Base-by-base conservation (phyloP, 2,329 filamentous ascomycete genomes). In the Nannizziopsis barbatae region DNA sequence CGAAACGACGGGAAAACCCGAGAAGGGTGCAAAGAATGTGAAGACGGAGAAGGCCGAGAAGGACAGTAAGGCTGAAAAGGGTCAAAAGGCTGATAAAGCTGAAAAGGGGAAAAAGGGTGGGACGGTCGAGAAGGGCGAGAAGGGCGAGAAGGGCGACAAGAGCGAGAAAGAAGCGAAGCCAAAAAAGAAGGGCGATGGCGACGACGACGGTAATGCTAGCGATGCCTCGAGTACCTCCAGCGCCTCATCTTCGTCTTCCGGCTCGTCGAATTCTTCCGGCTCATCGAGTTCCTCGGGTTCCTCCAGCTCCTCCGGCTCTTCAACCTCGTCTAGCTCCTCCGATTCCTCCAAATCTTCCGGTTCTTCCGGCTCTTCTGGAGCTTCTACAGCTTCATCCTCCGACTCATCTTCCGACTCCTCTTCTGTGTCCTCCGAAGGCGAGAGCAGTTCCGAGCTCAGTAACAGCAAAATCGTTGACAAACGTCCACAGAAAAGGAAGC, bases 401-500 rank as follows among this genome's bases (percentile, higher is more conserved):
- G 43, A 53, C 5, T 64, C 62, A n/a, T 63, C 65, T 2, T 67
- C 67, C 3, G 63, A 64, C 15, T 61, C 58, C 6, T 62, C 65
- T 5, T 62, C 59, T 22, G 61, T 56, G 47, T 69, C 55, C 37
- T 69, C 72, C 15, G 72, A 75, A 50, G 74, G 71, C 52, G 73
- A 75, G 54, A 67, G 33, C 18, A 51, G 47, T 42, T 53, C 71
- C 6, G 72, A 75, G 50, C 18, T 46, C 47, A 14, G 30, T 10
- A 15, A 22, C 20, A 35, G 22, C 47, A 18, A 39, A 46, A 37
- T 27, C 47, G 22, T 27, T 27, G 22, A 27, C 7, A 27, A 27
- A 27, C 22, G 22, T 27, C 22, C 22, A 1, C 59, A 75, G 50
- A 82, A 83, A 65, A 74, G 79, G 50, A 82, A 83, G 67, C 76